Conservation (phyloP, 306 rosid species). For the Casuarina cunninghamiana region DNA sequence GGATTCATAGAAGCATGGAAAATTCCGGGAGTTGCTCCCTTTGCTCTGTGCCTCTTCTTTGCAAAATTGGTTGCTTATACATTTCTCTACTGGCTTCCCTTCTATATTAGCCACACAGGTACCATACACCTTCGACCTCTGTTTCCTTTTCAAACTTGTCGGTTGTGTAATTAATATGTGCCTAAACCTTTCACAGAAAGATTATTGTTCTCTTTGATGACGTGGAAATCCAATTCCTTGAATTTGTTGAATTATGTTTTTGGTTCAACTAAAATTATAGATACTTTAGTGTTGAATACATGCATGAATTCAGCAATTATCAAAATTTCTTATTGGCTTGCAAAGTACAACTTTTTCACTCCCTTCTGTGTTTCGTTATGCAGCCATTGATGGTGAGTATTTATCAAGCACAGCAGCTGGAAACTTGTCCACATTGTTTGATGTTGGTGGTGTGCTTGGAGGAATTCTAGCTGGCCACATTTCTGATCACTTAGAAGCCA, state of each 20-base stretch:
- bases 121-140: background rate
- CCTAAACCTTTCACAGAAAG: background rate
- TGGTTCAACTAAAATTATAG: background rate
- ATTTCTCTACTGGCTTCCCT: constrained; percentile 98
- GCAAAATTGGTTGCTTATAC: constrained; percentile 98
- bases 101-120: constrained; percentile 94
- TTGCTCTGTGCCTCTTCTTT: constrained; percentile 91
- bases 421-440: constrained; percentile 81
- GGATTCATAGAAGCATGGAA: constrained; percentile 95
- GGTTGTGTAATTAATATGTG: background rate
- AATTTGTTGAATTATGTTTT: background rate
- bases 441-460: constrained; percentile 91
- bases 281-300: background rate
- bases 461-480: constrained; percentile 96
- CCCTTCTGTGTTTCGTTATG: constrained; percentile 22
- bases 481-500: constrained; percentile 79
- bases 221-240: background rate
- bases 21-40: constrained; percentile 98
- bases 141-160: background rate
- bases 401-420: constrained; percentile 80
- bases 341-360: background rate
- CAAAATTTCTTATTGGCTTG: background rate
- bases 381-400: constrained; percentile 88
- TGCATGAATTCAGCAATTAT: background rate
- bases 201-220: background rate